Conservation (phyloP, 1,284 basidiomycete genomes). For the Malassezia yamatoensis region DNA sequence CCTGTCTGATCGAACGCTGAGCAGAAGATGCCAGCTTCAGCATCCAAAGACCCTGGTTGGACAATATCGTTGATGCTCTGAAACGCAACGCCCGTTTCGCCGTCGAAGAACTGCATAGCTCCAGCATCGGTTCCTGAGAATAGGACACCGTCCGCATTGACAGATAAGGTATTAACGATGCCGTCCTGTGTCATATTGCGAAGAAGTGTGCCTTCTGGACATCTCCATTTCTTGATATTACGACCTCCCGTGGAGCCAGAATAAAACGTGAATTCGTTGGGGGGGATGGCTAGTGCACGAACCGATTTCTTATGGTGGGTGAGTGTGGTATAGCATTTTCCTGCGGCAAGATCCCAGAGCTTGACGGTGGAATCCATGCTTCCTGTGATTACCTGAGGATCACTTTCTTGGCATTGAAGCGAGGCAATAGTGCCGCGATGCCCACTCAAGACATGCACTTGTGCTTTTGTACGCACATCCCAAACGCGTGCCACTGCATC, state of each 20-base stretch:
- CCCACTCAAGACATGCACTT: slow-evolving; percentile 82
- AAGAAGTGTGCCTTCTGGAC: slow-evolving; percentile 85
- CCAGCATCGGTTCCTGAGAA: slow-evolving; percentile 63
- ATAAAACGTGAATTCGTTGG: slow-evolving; percentile 78
- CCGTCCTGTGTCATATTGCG: slow-evolving; percentile 93
- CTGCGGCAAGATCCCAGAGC: slow-evolving; percentile 96
- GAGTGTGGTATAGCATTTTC: slow-evolving; percentile 84
- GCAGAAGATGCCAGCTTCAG: slow-evolving; percentile 79
- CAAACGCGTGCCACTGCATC: slow-evolving; percentile 93
- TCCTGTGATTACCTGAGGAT: slow-evolving; percentile 93
- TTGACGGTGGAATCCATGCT: slow-evolving; percentile 96
- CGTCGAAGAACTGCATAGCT: slow-evolving; percentile 55
- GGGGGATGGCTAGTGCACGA: slow-evolving; percentile 81
- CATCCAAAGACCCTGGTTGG: slow-evolving; percentile 91
- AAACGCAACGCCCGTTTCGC: slow-evolving; percentile 84
- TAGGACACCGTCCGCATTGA: slow-evolving; percentile 89
- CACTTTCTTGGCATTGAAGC: slow-evolving; percentile 86
- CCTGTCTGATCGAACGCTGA: slow-evolving; percentile 94
- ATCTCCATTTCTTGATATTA: slow-evolving; percentile 99
- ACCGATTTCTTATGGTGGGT: slow-evolving; percentile 98
- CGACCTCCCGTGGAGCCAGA: slow-evolving; percentile 88
- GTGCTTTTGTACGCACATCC: slow-evolving; percentile 97
- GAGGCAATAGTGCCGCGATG: slow-evolving; percentile 89
- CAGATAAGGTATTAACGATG: slow-evolving; percentile 88
- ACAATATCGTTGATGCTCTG: slow-evolving; percentile 87